A percentile compares a stretch with the other conserved stretches of the same genome.
Conservation (phyloP, 371 early-diverging fungal genomes). For the Rhizopus sp. region DNA sequence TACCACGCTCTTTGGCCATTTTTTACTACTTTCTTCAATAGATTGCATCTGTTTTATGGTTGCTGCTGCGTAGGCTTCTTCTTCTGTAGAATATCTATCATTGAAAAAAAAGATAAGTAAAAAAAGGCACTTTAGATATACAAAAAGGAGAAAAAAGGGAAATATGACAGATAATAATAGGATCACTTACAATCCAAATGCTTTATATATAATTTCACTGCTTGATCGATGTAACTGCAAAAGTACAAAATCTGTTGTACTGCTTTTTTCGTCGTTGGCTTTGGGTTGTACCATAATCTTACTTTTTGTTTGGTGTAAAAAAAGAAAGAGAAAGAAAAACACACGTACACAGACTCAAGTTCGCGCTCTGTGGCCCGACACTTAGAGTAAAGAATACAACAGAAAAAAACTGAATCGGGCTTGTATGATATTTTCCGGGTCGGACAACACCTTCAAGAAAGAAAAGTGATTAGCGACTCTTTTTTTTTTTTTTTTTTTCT, state of each 20-base stretch:
- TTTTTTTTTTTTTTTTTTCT: slow-evolving; percentile 1
- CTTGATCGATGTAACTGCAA: not conserved
- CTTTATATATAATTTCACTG: not conserved
- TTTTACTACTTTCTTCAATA: slow-evolving; percentile 17
- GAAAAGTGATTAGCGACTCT: not conserved
- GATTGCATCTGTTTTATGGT: slow-evolving; percentile 19
- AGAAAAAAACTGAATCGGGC: not conserved
- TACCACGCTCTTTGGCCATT: slow-evolving; percentile 10
- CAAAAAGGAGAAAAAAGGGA: not conserved
- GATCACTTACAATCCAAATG: slow-evolving; percentile 4
- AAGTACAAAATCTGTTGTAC: not conserved
- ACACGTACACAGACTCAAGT: not conserved
- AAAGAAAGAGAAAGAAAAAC: not conserved
- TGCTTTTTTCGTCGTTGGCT: not conserved
- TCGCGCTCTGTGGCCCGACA: no score
- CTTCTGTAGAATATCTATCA: slow-evolving; percentile 21
- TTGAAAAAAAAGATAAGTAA: not conserved
- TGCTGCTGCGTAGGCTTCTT: slow-evolving; percentile 24
- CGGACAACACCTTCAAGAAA: not conserved
- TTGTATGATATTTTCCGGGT: not conserved
- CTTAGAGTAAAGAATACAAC: not conserved
- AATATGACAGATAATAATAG: not conserved
- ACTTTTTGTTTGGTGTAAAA: not conserved
- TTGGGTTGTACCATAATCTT: not conserved
- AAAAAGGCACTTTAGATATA: no score